Conservation (phyloP, 192 early-diverging fungal species). For the Umbelopsis sp. region DNA sequence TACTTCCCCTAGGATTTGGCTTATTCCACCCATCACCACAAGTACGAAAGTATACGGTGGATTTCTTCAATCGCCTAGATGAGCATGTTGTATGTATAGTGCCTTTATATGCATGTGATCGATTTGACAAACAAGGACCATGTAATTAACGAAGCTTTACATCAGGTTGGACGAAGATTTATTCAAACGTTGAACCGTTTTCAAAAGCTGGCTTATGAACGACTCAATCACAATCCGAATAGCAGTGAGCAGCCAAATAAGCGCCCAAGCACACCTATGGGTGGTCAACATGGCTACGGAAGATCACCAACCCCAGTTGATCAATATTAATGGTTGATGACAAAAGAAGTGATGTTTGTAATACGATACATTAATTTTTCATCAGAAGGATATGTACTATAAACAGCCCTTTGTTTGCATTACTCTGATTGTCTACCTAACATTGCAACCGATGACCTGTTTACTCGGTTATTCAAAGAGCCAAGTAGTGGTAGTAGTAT, state of each 20-base stretch:
- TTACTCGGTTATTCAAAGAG: too few species aligned
- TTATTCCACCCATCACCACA: constrained; percentile 74
- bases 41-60: constrained; percentile 68
- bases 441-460: too few species aligned
- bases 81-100: constrained; percentile 59
- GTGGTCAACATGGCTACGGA: neutral
- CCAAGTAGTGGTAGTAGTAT: too few species aligned
- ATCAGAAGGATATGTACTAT: too few species aligned
- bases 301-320: constrained; percentile 4
- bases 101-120: neutral
- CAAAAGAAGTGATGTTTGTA: too few species aligned
- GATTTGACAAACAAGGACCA: neutral
- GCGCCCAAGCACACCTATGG: neutral
- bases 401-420: too few species aligned
- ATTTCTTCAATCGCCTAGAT: constrained; percentile 75
- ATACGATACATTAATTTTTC: too few species aligned
- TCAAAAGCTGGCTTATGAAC: constrained; percentile 49
- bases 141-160: constrained; percentile 1
- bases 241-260: neutral
- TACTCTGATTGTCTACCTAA: too few species aligned
- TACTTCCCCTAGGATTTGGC: constrained; percentile 79
- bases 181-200: constrained; percentile 46
- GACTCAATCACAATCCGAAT: constrained; percentile 23
- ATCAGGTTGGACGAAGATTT: constrained; percentile 45
- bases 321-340: neutral